Conservation (phyloP, 2,329 filamentous ascomycete species). For the Zymoseptoria crescenta region DNA sequence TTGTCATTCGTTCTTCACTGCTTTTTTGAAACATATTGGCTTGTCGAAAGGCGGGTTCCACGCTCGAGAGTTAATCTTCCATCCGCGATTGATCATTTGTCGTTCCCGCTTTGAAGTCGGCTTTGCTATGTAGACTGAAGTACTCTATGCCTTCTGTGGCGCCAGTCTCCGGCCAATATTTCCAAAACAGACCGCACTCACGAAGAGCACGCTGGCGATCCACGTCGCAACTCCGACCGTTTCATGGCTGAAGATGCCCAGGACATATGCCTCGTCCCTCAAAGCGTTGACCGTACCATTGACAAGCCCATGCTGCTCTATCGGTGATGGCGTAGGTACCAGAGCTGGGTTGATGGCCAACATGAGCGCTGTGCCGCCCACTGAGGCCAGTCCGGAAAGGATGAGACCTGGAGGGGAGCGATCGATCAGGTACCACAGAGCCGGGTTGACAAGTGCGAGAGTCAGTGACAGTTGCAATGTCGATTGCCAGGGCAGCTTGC, state of each 20-base stretch:
- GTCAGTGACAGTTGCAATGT: constrained; percentile 88
- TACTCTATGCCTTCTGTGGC: constrained; percentile 11
- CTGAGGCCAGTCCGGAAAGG: constrained; percentile 64
- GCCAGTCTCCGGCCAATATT: constrained; percentile 81
- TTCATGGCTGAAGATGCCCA: constrained; percentile 52
- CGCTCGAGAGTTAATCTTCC: no score
- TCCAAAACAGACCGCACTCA: constrained; percentile 90
- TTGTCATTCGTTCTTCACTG: no score
- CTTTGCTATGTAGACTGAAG: neutral
- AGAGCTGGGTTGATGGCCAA: constrained; percentile 70
- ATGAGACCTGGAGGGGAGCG: constrained; percentile 78
- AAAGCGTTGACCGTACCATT: constrained; percentile 15
- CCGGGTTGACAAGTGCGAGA: constrained; percentile 82
- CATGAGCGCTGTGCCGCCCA: constrained; percentile 65
- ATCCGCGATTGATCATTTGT: no score
- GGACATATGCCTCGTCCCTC: constrained; percentile 20
- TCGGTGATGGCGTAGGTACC: constrained; percentile 58
- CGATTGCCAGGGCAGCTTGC: constrained; percentile 86
- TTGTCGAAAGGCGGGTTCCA: no score
- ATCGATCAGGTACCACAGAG: constrained; percentile 94
- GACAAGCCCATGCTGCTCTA: constrained; percentile 19
- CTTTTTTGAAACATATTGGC: no score
- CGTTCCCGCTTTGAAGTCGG: no score
- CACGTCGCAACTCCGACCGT: constrained; percentile 69
- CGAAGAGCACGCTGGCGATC: constrained; percentile 90